Base-by-base conservation (phyloP, 108 stramenopile species). In the Pseudonitzschia pungens region DNA sequence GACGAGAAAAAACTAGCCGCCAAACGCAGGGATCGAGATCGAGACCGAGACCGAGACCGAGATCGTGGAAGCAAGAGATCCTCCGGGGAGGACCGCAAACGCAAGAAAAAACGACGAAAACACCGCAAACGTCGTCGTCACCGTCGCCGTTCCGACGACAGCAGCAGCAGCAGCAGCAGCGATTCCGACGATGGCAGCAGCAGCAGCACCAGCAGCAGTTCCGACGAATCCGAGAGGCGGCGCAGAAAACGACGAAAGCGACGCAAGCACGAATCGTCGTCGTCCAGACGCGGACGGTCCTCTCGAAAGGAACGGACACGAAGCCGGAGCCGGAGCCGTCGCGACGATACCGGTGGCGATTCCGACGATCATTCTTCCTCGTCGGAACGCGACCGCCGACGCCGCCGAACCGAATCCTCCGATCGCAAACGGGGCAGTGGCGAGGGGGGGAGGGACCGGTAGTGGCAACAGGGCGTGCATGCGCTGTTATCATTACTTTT, bases 61-160 rank as follows among this genome's bases (percentile, higher is more conserved):
- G n/a, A n/a, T n/a, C n/a, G n/a, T n/a, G n/a, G n/a, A n/a, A 10
- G 73, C 55, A 53, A 53, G 70, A n/a, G 63, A 74, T 21, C 28
- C 26, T 62, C 72, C 18, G 53, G 64, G 27, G 67, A 59, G 18
- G 65, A 69, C 27, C 71, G 80, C 53, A 69, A 78, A 48, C 65
- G 65, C 36, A 43, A 73, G 29, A 56, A 75, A 33, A 63, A 77
- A 57, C 65, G 70, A 60, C 72, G 75, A 44, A 71, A 73, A 60
- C 76, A 65, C 44, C 59, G 45, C 48, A 77, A 62, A 55, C 72
- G 56, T n/a, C 55, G 65, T 28, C 18, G 53, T 21, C 57, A 57
- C 42, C 50, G 72, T 31, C 31, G 52, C 15, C 58, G 63, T n/a
- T 58, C 76, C 24, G 56, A 36, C 29, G 59, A 81, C 9, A 55